Conservation (phyloP, 495 filamentous ascomycete species). For the Trichoderma reesei region DNA sequence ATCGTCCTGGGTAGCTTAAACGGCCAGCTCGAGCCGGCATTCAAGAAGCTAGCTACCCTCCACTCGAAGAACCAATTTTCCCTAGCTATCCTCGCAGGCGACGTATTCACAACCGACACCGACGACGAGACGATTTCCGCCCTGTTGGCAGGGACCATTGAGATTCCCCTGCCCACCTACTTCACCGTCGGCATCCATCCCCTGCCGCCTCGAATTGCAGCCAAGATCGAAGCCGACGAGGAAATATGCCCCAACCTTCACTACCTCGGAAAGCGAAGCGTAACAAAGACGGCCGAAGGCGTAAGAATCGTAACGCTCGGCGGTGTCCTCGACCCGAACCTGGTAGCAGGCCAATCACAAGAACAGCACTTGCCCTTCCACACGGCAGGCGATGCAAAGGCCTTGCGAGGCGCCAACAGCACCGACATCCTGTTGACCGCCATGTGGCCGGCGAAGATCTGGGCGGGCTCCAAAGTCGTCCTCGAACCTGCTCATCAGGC, state of each 20-base stretch:
- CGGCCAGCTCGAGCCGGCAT: conserved; percentile 60
- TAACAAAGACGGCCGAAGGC: conserved; percentile 82
- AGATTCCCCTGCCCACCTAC: conserved; percentile 72
- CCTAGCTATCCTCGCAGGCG: conserved; percentile 72
- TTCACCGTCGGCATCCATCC: conserved; percentile 64
- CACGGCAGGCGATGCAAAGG: conserved; percentile 62
- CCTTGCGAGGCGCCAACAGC: conserved; percentile 58
- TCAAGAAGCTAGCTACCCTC: conserved; percentile 66
- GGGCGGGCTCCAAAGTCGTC: conserved; percentile 34
- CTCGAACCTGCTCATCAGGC: conserved; percentile 37
- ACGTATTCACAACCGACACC: conserved; percentile 59
- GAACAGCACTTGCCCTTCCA: conserved; percentile 61
- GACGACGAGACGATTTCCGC: conserved; percentile 48
- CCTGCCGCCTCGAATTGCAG: conserved; percentile 57
- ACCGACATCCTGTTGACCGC: conserved; percentile 81
- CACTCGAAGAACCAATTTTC: conserved; percentile 80
- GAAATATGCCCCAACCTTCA: conserved; percentile 82
- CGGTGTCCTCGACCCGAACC: conserved; percentile 49
- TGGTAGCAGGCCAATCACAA: conserved; percentile 42
- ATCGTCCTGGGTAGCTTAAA: conserved; percentile 72
- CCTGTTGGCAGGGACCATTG: conserved; percentile 60
- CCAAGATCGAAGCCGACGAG: conserved; percentile 59
- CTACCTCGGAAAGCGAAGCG: conserved; percentile 74
- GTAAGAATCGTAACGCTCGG: conserved; percentile 75
- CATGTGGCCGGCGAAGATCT: conserved; percentile 70